Evolutionary conservation across 192 early-diverging fungal genomes (phyloP).

Genomic region (Cladochytrium replicatum): DNA sequence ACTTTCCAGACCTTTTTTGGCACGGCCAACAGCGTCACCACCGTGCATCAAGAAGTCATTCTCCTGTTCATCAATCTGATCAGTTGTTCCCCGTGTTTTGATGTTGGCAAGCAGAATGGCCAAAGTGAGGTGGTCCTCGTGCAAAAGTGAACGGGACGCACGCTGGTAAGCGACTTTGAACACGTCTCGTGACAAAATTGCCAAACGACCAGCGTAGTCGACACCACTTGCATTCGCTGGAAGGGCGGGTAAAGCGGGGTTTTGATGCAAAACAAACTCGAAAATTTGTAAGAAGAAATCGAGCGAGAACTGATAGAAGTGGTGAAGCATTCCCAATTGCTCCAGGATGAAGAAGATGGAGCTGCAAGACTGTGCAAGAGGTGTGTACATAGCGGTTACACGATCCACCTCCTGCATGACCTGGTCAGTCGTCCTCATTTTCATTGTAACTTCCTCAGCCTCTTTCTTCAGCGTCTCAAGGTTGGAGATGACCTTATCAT

Average conservation of each 20-base stretch:
- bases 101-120: slow-evolving; percentile 82
- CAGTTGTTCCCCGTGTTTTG: slow-evolving; percentile 52
- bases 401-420: slow-evolving; percentile 93
- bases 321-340: slow-evolving; percentile 74
- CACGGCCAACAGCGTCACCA: slow-evolving; percentile 29
- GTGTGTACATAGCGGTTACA: slow-evolving; percentile 82
- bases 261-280: slow-evolving; percentile 70
- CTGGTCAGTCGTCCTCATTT: slow-evolving; percentile 87
- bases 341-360: slow-evolving; percentile 97
- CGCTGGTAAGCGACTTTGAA: slow-evolving; percentile 74
- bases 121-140: slow-evolving; percentile 87
- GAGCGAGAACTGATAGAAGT: slow-evolving; percentile 98
- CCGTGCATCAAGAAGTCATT: slow-evolving; percentile 62
- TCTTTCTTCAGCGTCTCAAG: slow-evolving; percentile 94
- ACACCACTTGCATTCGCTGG: slow-evolving; percentile 17
- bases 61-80: slow-evolving; percentile 52
- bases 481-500: slow-evolving; percentile 87
- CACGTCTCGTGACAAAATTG: slow-evolving; percentile 67
- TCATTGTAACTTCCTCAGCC: slow-evolving; percentile 84
- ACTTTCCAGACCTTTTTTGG: background rate
- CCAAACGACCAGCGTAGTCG: slow-evolving; percentile 63
- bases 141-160: slow-evolving; percentile 71
- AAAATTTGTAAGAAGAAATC: slow-evolving; percentile 95
- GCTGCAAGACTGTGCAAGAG: slow-evolving; percentile 82
- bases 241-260: slow-evolving; percentile 35